Base-by-base conservation (phyloP, 192 early-diverging fungal species). In the Backusella morwellensis region DNA sequence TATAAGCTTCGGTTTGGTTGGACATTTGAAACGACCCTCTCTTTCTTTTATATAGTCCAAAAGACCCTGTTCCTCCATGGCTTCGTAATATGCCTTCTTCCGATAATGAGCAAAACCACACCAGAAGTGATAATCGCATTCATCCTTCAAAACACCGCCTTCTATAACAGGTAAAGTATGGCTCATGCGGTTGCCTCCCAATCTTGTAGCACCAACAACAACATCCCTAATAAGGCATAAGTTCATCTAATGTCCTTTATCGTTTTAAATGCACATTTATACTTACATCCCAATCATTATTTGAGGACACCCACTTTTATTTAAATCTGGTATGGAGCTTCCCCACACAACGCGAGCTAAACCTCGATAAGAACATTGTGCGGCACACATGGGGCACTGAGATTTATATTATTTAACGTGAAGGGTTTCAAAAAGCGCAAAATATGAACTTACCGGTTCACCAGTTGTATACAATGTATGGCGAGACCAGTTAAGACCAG, bases 381-480 rank as follows among this genome's bases (percentile, higher is more conserved):
- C 54, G 23, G 77, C 71, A 50, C 77, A 78, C 77, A 78, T 78
- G 6, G 77, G 77, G 26, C 77, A 78, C 77, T 70, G 35, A 15
- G 0, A 23, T 2, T 40, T 9, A 70, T 15, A 15, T 11, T 32
- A 68, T 17, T n/a, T 35, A 35, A 21, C 12, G 26, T 26, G 5
- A 21, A 54, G n/a, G 5, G 42, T 76, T 15, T 69, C 6, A 59
- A 8, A 7, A 59, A 21, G 3, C 41, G 7, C 11, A 7, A 42
- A 34, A 44, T 36, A 23, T 35, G 8, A 32, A 63, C 70, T 59
- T 71, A 77, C 76, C 23, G 77, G 77, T 26, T 78, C 77, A 17
- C 77, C 77, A 54, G 77, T 74, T 14, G 77, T 78, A 41, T 78
- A 78, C 5, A 78, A 29, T 8, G 77, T 78, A 19, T 78, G 77